Base-by-base conservation (phyloP, 257 asterid genomes). In the Nicotiana noctiflora region DNA sequence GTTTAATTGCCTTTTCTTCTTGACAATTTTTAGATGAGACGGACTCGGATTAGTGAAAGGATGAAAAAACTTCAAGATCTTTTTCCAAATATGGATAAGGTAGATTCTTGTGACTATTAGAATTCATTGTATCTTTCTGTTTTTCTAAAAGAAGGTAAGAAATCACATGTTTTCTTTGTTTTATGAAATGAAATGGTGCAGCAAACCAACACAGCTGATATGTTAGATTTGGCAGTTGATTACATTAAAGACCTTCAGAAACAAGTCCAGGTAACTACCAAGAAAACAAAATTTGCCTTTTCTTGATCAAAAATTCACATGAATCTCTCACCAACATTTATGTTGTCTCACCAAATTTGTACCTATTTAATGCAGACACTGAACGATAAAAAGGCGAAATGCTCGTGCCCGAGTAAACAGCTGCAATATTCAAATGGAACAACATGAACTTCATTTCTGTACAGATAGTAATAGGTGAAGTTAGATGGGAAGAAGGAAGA, bases 201-300 rank as follows among this genome's bases (percentile, higher is more conserved):
- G 97, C 98, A 94, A 92, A 85, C 96, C 21, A 94, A 89, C 93
- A 92, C 97, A 32, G 96, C 98, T 49, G 94, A 94, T 81, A 94
- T 94, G 98, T 59, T 94, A 87, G 98, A 94, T 79, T 81, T 90
- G 92, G 98, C 97, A 70, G 94, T 92, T 88, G 93, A 92, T 76
- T 87, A 86, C 93, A 94, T 94, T 84, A 94, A 92, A 91, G 93
- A 85, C 86, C 96, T 94, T 82, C 96, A 94, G 82, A 86, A 84
- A 51, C 91, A 92, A 83, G 93, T 90, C 74, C 86, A 88, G 90
- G 98, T 94, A 92, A 84, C 66, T 12, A 18, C 75, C 61, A 65
- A 14, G 44, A 77, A 23, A 53, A 23, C 3, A 1, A 13, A 4
- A 0, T 5, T 18, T 34, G 14, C 55, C 17, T 72, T 81, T 79